phyloP scores from a whole-genome alignment of 768 basidiomycete species.

The Rhizopogon roseolus region DNA sequence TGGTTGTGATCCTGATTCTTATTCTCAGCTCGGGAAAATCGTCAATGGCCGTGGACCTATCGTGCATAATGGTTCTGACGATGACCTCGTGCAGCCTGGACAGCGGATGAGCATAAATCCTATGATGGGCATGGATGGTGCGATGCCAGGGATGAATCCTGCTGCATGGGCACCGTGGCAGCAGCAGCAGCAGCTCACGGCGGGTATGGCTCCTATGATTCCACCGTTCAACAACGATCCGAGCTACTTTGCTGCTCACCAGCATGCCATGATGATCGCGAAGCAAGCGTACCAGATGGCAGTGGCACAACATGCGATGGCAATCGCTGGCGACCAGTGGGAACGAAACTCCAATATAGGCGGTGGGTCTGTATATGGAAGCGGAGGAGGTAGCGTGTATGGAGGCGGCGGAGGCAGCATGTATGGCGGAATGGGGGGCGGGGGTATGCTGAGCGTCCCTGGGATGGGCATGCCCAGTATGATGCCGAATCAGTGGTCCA shows the following conservation, averaged over 20 bases:
- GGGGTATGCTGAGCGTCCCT: conserved; percentile 35
- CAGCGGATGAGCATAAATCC: conserved; percentile 34
- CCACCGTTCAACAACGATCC: conserved; percentile 46
- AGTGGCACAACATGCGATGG: conserved; percentile 87
- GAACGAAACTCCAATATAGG: conserved; percentile 65
- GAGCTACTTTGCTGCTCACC: conserved; percentile 66
- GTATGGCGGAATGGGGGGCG: conserved; percentile 36
- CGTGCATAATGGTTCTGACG: conserved; percentile 44
- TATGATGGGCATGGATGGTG: conserved; percentile 23
- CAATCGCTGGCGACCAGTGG: conserved; percentile 87
- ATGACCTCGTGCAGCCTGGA: conserved; percentile 25
- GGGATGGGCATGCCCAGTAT: conserved; percentile 33
- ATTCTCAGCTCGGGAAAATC: conserved; percentile 73
- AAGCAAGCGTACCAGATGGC: conserved; percentile 91
- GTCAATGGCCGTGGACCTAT: conserved; percentile 74
- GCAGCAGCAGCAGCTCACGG: conserved; percentile 18
- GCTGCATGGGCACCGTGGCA: conserved; percentile 30
- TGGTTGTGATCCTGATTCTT: conserved; percentile 6
- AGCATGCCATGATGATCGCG: conserved; percentile 81
- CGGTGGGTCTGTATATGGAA: conserved; percentile 31
- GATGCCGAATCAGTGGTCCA: conserved; percentile 35
- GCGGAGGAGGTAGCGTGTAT: conserved; percentile 23
- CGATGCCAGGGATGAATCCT: conserved; percentile 23
- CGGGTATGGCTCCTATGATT: conserved; percentile 22
- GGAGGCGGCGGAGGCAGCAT: conserved; percentile 40